A percentile compares a stretch with the other conserved stretches of the same genome.
These are phyloP conservation scores for Volvariella volvacea DNA, from an alignment of 1,284 basidiomycete species.

Conservation along the genomic window DNA sequence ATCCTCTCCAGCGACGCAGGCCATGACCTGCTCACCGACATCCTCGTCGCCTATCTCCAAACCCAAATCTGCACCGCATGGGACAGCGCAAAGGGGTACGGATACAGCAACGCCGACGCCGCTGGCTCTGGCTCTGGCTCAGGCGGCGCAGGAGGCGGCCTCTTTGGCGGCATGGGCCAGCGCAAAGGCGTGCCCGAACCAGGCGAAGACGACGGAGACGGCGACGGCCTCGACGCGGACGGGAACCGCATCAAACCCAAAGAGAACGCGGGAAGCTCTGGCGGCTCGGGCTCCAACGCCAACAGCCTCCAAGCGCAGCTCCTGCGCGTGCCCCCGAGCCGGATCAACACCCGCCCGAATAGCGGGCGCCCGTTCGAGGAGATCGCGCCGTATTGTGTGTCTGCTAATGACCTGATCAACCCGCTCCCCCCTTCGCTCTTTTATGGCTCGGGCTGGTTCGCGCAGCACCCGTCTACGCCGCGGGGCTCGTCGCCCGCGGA, in stretches of 20 bases:
- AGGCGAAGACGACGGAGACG: constrained; percentile 20
- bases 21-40: constrained; percentile 81
- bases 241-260: constrained; percentile 19
- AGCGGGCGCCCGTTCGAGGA: constrained; percentile 64
- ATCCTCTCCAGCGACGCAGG: constrained; percentile 77
- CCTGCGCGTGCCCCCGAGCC: constrained; percentile 59
- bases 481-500: constrained; percentile 8
- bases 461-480: constrained; percentile 51
- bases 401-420: constrained; percentile 91
- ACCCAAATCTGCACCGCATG: constrained; percentile 82
- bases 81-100: constrained; percentile 58
- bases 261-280: constrained; percentile 11
- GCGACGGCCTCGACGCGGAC: constrained; percentile 21
- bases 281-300: constrained; percentile 5
- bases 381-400: constrained; percentile 83
- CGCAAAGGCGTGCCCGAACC: constrained; percentile 56
- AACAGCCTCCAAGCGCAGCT: constrained; percentile 20
- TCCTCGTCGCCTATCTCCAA: constrained; percentile 83
- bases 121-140: constrained; percentile 28
- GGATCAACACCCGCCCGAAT: constrained; percentile 69
- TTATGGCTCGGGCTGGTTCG: constrained; percentile 84
- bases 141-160: constrained; percentile 39
- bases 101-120: constrained; percentile 41
- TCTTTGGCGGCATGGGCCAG: constrained; percentile 70
- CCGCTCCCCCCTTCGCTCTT: constrained; percentile 87